Percentiles rank a stretch among this genome's conserved stretches.
Evolutionary conservation across 1,284 basidiomycete genomes (phyloP).

Genomic region (Pyrrhoderma noxium): DNA sequence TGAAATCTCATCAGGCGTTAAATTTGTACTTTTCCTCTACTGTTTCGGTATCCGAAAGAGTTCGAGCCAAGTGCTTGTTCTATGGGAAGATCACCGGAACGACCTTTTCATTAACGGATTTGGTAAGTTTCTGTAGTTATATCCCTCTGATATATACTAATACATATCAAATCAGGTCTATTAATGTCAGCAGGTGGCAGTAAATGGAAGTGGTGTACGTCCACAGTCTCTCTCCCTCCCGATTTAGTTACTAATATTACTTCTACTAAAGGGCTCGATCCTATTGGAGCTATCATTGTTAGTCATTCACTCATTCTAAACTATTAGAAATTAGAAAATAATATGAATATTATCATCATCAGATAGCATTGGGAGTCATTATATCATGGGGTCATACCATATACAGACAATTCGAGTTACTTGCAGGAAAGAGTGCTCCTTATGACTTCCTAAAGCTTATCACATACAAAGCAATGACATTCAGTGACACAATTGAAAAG

Average conservation of each 20-base stretch:
- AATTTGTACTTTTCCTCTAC: slow-evolving; percentile 82
- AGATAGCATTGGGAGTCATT: slow-evolving; percentile 79
- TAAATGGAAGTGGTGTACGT: slow-evolving; percentile 78
- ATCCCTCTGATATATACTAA: neutral
- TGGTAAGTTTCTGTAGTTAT: slow-evolving; percentile 34
- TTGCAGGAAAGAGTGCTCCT: slow-evolving; percentile 89
- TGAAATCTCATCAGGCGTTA: slow-evolving; percentile 50
- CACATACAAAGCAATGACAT: slow-evolving; percentile 90
- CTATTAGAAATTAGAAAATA: neutral
- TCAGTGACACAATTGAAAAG: slow-evolving; percentile 77
- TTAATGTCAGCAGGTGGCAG: slow-evolving; percentile 88
- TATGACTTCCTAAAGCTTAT: slow-evolving; percentile 86
- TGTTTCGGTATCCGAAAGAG: slow-evolving; percentile 72
- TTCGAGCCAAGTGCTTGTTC: slow-evolving; percentile 85
- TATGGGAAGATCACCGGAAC: slow-evolving; percentile 95
- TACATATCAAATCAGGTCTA: slow-evolving; percentile 46
- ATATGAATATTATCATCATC: slow-evolving; percentile 21
- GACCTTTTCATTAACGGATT: slow-evolving; percentile 81
- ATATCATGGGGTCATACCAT: slow-evolving; percentile 75
- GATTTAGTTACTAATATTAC: neutral
- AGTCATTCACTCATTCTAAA: slow-evolving; percentile 25
- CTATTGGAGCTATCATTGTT: slow-evolving; percentile 72
- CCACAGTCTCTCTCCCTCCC: neutral
- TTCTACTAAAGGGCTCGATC: slow-evolving; percentile 57
- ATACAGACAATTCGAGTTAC: slow-evolving; percentile 75